Conservation (phyloP, 352 stramenopile genomes). For the Phytopythium aichiense region DNA sequence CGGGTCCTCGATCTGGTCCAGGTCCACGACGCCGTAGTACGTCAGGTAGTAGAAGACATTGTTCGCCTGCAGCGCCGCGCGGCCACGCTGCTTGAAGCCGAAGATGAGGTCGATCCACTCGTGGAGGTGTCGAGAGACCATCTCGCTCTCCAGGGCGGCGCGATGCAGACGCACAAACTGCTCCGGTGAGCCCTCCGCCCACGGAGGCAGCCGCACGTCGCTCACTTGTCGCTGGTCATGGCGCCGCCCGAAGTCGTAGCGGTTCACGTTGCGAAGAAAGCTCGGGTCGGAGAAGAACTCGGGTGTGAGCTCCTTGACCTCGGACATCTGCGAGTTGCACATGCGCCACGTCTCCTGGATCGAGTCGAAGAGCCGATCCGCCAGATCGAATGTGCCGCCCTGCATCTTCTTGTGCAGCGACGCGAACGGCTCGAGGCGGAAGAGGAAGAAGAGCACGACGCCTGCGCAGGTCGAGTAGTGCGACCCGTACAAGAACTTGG, state of each 20-base stretch:
- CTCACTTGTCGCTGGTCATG: constrained; percentile 79
- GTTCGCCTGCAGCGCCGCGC: constrained; percentile 90
- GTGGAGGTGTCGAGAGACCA: constrained; percentile 97
- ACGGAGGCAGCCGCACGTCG: constrained; percentile 96
- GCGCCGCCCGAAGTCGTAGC: constrained; percentile 93
- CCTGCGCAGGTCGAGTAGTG: constrained; percentile 98
- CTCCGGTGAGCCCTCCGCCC: constrained; percentile 93
- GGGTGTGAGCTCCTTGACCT: constrained; percentile 99
- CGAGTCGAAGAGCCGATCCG: constrained; percentile 97
- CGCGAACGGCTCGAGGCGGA: constrained; percentile 98
- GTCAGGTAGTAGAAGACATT: constrained; percentile 97
- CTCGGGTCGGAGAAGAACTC: constrained; percentile 96
- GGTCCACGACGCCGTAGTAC: constrained; percentile 94
- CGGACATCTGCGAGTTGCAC: constrained; percentile 95
- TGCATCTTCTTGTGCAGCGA: constrained; percentile 96
- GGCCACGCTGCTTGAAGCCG: constrained; percentile 96
- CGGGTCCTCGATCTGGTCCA: constrained; percentile 95
- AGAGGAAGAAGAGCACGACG: constrained; percentile 98
- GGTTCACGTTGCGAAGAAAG: constrained; percentile 97
- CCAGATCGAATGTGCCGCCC: constrained; percentile 95
- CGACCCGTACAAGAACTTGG: constrained; percentile 86
- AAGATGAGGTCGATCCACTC: constrained; percentile 99
- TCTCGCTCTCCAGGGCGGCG: constrained; percentile 96
- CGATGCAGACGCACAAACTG: constrained; percentile 96
- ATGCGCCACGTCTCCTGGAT: constrained; percentile 96